Evolutionary conservation across 2,329 filamentous ascomycete genomes (phyloP), one percentile per base, ranked within the genome.

Genomic region (Colletotrichum incanum): DNA sequence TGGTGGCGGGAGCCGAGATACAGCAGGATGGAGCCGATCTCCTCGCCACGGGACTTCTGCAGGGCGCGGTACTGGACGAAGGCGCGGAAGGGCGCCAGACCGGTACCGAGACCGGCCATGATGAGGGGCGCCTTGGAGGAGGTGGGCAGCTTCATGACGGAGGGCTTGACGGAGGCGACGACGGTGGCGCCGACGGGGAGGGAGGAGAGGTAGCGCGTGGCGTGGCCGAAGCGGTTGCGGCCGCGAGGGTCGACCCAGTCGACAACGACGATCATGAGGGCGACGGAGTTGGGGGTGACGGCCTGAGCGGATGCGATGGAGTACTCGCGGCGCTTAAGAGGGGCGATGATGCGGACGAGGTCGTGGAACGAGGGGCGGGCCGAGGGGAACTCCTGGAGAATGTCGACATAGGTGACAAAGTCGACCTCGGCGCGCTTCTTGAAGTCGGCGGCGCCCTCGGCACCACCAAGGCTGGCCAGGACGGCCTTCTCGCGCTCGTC

Each of bases 101-200:
- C 96, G 0, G 96, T 99, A 75, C 96, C 96, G n/a, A 98, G 93
- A 82, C 96, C 96, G 12, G 96, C 96, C 96, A 99, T 98, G 87
- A 99, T 98, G 80, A 99, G 92, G 50, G 96, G 96, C 59, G 96
- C 94, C 47, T 94, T 96, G 77, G 95, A 92, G 81, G 92, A 93
- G 73, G 89, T 85, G 6, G 96, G 96, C n/a, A 99, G 90, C 86
- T 98, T 99, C 96, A 99, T 99, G 76, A 98, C 96, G 31, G 95
- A 98, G 0, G 96, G 94, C 87, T 99, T 99, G 82, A 99, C 95
- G 43, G 94, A 97, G 71, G 94, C 96, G 3, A 95, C 98, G 74
- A 99, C 91, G 43, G 92, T 86, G 47, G 93, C 86, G 63, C 96
- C 96, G 16, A 94, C 86, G 16, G 89, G 88, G 45, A 99, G 92